Base-by-base conservation (phyloP, 352 stramenopile genomes). In the Peronospora belbahrii region DNA sequence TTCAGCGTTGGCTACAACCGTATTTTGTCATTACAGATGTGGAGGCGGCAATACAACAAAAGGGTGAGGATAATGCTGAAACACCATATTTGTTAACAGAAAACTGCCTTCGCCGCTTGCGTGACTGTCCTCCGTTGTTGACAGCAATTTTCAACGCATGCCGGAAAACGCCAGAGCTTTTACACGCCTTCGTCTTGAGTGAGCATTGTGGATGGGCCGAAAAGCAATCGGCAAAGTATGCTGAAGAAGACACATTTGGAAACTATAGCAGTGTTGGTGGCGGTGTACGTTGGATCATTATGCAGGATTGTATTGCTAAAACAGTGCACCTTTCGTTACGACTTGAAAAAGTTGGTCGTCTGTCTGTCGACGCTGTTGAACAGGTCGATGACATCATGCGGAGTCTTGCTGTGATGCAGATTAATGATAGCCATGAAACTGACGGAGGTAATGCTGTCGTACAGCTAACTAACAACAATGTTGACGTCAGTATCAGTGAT, bases 311-410 rank as follows among this genome's bases (percentile, higher is more conserved):
- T 9, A 68, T 93, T 40, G 62, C 70, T 6, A 82, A 88, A 59
- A 67, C 68, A 7, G 70, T 90, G 3, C 77, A 90, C 42, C 55
- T 90, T n/a, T 83, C 73, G 3, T 56, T 89, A 14, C 66, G 77
- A 13, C 53, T 93, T 8, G 77, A 75, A 34, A 72, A 81, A 56
- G 62, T 70, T 18, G 69, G 74, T 5, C 71, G 68, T 13, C 36
- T 86, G 2, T 82, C 74, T n/a, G 68, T 85, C 9, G 74, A 88
- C 36, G 50, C 67, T 5, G 75, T 90, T n/a, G 76, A 93, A 43
- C 67, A 77, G 13, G 67, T 89, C 1, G 81, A 93, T 39, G 78
- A 90, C 2, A 74, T 90, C 20, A 68, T 93, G 54, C 71, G 74
- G 25, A 59, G 63, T 20, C 45, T 93, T 40, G 76, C 76, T 45